phyloP scores from a whole-genome alignment of 2,329 filamentous ascomycete species.

The Emmonsia crescens region DNA sequence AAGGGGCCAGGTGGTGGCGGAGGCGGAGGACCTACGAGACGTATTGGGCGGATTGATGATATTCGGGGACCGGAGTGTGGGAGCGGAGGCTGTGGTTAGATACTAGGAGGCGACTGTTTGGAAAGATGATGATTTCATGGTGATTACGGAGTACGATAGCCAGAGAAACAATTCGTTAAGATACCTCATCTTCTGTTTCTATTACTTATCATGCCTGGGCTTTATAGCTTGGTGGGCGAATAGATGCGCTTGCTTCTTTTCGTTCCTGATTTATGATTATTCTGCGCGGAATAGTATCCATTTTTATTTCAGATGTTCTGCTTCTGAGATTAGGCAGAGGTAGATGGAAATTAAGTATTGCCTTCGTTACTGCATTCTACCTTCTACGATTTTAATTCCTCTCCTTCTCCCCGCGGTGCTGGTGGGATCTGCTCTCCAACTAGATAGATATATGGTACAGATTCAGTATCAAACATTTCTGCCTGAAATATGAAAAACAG shows the following conservation, averaged over 20 bases:
- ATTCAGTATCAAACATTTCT: neutral
- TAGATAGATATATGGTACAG: no score
- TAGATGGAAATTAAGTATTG: neutral
- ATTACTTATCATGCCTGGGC: neutral
- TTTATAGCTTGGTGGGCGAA: neutral
- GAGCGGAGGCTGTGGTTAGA: conserved; percentile 33
- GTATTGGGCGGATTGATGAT: conserved; percentile 38
- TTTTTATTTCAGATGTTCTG: neutral
- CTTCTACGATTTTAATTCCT: no score
- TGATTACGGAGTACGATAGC: neutral
- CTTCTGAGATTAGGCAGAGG: neutral
- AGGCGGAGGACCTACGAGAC: conserved; percentile 23
- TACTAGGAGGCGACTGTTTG: neutral
- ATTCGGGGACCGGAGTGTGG: conserved; percentile 38
- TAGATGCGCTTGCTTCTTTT: neutral
- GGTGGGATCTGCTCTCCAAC: no score
- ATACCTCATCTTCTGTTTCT: neutral
- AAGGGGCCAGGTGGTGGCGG: conserved; percentile 15
- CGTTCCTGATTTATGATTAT: neutral
- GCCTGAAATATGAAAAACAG: neutral
- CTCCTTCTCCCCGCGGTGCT: no score
- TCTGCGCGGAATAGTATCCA: neutral
- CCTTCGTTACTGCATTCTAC: neutral
- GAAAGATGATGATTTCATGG: neutral
- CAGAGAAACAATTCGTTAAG: neutral